A percentile compares a stretch with the other conserved stretches of the same genome.
Conservation (phyloP, 441 rosid genomes). For the Populus tomentosa region DNA sequence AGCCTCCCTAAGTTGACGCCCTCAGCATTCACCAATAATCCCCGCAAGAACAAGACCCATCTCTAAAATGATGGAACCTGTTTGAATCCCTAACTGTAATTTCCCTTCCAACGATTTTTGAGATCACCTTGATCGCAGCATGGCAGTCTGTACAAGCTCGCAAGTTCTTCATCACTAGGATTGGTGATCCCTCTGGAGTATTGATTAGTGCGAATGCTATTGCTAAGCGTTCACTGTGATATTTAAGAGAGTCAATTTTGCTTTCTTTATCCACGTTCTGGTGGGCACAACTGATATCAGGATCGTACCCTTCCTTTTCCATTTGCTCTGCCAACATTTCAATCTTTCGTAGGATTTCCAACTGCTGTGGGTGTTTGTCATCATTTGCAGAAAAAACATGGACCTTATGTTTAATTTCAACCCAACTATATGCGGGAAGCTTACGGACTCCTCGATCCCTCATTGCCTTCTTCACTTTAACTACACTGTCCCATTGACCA, state of each 20-base stretch:
- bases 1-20: neutral
- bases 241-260: constrained; percentile 67
- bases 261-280: constrained; percentile 56
- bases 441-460: constrained; percentile 68
- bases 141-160: constrained; percentile 80
- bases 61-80: constrained; percentile 76
- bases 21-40: constrained; percentile 53
- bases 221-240: constrained; percentile 75
- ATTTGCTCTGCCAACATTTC: constrained; percentile 43
- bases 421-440: constrained; percentile 76
- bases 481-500: constrained; percentile 65
- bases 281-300: constrained; percentile 66
- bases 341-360: constrained; percentile 49
- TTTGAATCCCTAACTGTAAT: constrained; percentile 75
- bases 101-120: constrained; percentile 60
- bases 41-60: constrained; percentile 70
- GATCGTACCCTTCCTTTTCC: constrained; percentile 49
- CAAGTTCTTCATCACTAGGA: constrained; percentile 72
- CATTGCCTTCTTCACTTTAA: constrained; percentile 69
- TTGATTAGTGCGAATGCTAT: constrained; percentile 74
- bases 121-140: constrained; percentile 64
- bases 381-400: constrained; percentile 67
- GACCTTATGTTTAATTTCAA: constrained; percentile 56
- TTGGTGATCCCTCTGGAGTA: constrained; percentile 62
- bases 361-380: constrained; percentile 45